Percentiles rank a stretch among this genome's conserved stretches.
These are phyloP conservation scores for Thelephora ganbajun DNA, from an alignment of 768 basidiomycete genomes.

Conservation along the genomic window DNA sequence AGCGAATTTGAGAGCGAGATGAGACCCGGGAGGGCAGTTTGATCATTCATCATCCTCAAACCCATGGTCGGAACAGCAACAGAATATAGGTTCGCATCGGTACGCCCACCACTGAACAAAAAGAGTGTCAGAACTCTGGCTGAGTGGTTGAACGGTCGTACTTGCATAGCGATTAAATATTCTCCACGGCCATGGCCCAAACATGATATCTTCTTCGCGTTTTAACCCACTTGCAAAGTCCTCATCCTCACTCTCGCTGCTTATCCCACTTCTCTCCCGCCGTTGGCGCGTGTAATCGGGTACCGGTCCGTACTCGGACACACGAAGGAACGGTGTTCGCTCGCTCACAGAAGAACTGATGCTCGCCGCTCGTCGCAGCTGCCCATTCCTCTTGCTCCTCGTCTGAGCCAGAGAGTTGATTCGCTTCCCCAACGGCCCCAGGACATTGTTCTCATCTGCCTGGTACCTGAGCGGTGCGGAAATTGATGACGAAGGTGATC, in stretches of 20 bases:
- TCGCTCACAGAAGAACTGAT: constrained; percentile 15
- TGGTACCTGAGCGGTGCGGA: constrained; percentile 59
- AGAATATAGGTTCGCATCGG: constrained; percentile 49
- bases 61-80: constrained; percentile 40
- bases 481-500: constrained; percentile 67
- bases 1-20: no score
- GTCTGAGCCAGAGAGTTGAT: constrained; percentile 21
- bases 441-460: constrained; percentile 34
- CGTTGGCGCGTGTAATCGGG: neutral
- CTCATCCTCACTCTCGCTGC: constrained; percentile 10
- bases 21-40: no score
- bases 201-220: constrained; percentile 38
- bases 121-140: neutral
- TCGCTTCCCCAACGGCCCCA: constrained; percentile 49
- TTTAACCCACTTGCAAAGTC: constrained; percentile 20
- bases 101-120: constrained; percentile 71
- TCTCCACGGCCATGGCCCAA: constrained; percentile 57
- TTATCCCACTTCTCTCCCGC: constrained; percentile 2
- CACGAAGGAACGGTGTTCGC: constrained; percentile 23
- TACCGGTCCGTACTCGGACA: constrained; percentile 9
- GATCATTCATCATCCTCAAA: constrained; percentile 35
- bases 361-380: constrained; percentile 2
- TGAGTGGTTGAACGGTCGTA: constrained; percentile 6
- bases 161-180: constrained; percentile 58
- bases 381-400: constrained; percentile 5